phyloP scores from a whole-genome alignment of 306 rosid species.

The Prunus davidiana region DNA sequence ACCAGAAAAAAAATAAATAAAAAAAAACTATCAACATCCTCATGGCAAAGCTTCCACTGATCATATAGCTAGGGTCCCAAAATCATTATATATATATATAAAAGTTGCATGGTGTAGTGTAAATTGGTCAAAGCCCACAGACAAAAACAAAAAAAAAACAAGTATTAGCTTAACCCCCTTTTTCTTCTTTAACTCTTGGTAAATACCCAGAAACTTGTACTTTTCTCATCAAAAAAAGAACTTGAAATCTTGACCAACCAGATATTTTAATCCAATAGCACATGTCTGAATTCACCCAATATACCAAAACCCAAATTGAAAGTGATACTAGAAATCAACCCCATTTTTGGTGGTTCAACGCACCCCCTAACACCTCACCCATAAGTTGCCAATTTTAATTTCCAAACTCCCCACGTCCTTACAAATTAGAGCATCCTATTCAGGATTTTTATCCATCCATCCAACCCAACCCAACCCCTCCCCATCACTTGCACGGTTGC shows the following conservation, averaged over 20 bases:
- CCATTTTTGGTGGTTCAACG: conserved; percentile 58
- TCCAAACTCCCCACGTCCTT: conserved; percentile 6
- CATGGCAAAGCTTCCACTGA: background rate
- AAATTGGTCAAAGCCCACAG: conserved; percentile 4
- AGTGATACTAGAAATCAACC: conserved; percentile 42
- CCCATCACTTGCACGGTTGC: background rate
- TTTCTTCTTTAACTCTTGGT: background rate
- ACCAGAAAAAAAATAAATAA: background rate
- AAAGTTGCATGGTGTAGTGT: background rate
- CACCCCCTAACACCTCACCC: conserved; percentile 26
- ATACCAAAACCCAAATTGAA: conserved; percentile 5
- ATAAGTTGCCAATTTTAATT: background rate
- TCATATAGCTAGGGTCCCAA: background rate
- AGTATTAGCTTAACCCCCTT: background rate
- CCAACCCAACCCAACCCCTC: conserved; percentile 35
- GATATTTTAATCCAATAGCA: background rate
- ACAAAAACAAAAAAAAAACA: background rate
- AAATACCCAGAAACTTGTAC: conserved; percentile 1
- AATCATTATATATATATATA: background rate
- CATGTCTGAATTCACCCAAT: conserved; percentile 19
- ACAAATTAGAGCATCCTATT: conserved; percentile 39
- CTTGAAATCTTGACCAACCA: conserved; percentile 34
- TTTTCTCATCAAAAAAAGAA: background rate
- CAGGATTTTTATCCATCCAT: conserved; percentile 21
- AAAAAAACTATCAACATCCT: background rate